phyloP scores from a whole-genome alignment of 306 rosid species.

The Argentina anserina region DNA sequence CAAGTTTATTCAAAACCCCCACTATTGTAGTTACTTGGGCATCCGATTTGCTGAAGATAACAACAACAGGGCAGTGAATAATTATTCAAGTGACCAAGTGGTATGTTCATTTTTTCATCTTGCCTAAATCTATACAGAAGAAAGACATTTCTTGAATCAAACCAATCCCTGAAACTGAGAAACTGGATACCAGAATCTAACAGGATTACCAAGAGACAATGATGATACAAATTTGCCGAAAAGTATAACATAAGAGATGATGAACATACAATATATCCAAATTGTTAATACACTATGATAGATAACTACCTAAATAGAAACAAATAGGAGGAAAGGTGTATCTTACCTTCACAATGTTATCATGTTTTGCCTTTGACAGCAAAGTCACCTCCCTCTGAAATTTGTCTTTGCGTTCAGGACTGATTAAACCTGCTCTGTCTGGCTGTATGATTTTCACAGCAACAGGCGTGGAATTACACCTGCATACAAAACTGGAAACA shows the following conservation, averaged over 20 bases:
- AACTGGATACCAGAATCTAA: neutral
- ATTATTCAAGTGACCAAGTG: neutral
- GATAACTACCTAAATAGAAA: neutral
- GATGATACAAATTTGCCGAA: neutral
- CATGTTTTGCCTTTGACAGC: conserved; percentile 43
- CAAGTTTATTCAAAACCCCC: neutral
- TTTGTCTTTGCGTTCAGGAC: conserved; percentile 33
- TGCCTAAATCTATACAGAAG: neutral
- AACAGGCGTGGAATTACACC: conserved; percentile 45
- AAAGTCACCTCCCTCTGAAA: conserved; percentile 54
- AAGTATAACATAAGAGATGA: neutral
- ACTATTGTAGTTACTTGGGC: neutral
- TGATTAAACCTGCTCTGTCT: conserved; percentile 20
- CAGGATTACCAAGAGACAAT: neutral
- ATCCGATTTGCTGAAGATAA: neutral
- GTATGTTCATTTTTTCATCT: neutral
- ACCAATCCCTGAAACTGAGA: neutral
- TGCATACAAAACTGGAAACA: conserved; percentile 19
- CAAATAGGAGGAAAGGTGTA: conserved; percentile 1
- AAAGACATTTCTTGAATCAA: neutral
- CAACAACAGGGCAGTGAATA: neutral
- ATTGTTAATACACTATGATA: neutral
- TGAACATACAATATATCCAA: neutral
- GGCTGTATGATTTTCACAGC: conserved; percentile 46
- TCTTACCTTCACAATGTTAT: conserved; percentile 47